Conservation (phyloP, 2,329 filamentous ascomycete species). For the Teratosphaeria viscida region DNA sequence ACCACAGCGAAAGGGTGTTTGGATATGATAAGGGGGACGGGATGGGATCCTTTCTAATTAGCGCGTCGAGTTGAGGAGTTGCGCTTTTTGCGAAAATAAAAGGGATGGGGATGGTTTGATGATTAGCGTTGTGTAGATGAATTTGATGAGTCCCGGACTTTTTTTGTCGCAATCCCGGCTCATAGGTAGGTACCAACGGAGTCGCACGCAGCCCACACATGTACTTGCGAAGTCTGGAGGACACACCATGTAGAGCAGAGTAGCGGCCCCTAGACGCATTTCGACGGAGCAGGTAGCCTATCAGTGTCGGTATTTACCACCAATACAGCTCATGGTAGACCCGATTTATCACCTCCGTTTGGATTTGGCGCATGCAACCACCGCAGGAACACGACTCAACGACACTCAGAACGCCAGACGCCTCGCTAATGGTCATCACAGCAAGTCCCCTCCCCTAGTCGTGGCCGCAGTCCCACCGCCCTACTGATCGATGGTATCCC, state of each 20-base stretch:
- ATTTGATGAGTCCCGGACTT: background rate
- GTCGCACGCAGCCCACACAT: background rate
- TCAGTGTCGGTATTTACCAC: too few species aligned
- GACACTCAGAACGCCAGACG: background rate
- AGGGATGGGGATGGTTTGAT: background rate
- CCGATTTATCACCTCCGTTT: background rate
- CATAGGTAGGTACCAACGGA: background rate
- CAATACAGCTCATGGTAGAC: background rate
- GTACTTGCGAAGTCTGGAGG: too few species aligned
- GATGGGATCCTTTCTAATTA: background rate
- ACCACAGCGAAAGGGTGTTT: background rate
- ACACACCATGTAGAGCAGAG: too few species aligned
- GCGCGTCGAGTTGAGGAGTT: background rate
- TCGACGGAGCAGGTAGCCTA: too few species aligned
- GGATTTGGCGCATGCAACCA: background rate
- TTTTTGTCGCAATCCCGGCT: background rate
- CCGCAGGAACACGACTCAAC: background rate
- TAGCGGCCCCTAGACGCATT: too few species aligned
- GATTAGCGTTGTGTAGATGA: background rate
- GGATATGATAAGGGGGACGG: background rate
- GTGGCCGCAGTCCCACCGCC: background rate
- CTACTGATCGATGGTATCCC: conserved; percentile 60
- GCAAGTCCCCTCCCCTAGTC: background rate
- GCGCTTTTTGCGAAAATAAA: background rate
- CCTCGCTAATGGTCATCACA: background rate